A percentile compares a stretch with the other conserved stretches of the same genome.
These are phyloP conservation scores for Abortiporus biennis DNA, from an alignment of 1,284 basidiomycete genomes.

Conservation along the genomic window DNA sequence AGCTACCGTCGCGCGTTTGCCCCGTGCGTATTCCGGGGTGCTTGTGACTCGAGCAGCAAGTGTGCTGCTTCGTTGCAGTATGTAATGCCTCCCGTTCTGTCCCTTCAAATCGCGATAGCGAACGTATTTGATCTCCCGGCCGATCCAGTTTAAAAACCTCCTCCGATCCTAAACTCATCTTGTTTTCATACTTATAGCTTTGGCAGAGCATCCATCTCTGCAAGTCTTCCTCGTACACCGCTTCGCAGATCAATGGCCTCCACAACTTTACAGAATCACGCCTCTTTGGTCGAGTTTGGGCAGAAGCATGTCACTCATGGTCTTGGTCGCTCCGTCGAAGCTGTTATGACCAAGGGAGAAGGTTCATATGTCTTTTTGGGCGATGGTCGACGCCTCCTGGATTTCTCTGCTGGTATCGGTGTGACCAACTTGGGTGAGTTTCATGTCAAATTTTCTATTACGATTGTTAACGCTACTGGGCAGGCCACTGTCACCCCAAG, in stretches of 20 bases:
- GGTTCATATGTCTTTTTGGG: conserved; percentile 72
- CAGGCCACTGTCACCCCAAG: conserved; percentile 85
- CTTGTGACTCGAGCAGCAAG: too few relatives aligned
- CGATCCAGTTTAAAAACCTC: too few relatives aligned
- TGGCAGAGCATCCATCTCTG: too few relatives aligned
- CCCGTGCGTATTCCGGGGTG: too few relatives aligned
- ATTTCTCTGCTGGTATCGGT: conserved; percentile 86
- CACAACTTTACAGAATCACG: conserved; percentile 10
- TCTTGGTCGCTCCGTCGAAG: conserved; percentile 60
- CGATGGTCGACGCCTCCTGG: conserved; percentile 69
- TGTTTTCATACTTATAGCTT: too few relatives aligned
- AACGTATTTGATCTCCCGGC: too few relatives aligned
- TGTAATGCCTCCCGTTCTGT: too few relatives aligned
- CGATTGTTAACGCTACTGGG: not conserved
- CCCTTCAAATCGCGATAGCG: too few relatives aligned
- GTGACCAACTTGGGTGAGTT: conserved; percentile 70
- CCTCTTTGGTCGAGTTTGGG: conserved; percentile 38
- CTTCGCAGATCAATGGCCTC: conserved; percentile 10
- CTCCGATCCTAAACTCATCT: too few relatives aligned
- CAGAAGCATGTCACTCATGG: conserved; percentile 67
- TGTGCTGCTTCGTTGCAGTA: too few relatives aligned
- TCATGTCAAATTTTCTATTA: not conserved
- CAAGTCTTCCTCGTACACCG: conserved; percentile 1
- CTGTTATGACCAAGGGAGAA: conserved; percentile 71
- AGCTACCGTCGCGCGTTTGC: too few relatives aligned